Conservation (phyloP, 1,284 basidiomycete species). For the Sporisorium exsertum region DNA sequence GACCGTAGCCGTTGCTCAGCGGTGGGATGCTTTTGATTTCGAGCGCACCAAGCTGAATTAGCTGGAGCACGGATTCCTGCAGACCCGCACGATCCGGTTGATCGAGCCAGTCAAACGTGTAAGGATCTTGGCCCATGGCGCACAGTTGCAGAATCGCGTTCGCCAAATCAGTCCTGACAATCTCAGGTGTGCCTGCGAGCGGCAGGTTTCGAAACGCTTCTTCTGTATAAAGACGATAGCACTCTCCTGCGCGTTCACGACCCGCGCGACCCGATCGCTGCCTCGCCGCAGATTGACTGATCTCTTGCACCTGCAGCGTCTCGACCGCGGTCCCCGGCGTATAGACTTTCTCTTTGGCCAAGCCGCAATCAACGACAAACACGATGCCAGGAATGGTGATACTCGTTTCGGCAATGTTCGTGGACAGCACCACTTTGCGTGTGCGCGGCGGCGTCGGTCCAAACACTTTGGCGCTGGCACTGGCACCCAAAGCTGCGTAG, state of each 20-base stretch:
- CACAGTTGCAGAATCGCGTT: slow-evolving; percentile 59
- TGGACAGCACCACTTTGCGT: slow-evolving; percentile 86
- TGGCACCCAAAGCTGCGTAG: slow-evolving; percentile 66
- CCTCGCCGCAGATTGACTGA: slow-evolving; percentile 60
- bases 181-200: slow-evolving; percentile 55
- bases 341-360: slow-evolving; percentile 94
- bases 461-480: slow-evolving; percentile 59
- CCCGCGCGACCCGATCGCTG: slow-evolving; percentile 66
- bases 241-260: slow-evolving; percentile 60
- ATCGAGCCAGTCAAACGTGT: slow-evolving; percentile 65
- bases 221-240: slow-evolving; percentile 64
- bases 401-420: slow-evolving; percentile 82
- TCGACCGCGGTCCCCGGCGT: slow-evolving; percentile 58
- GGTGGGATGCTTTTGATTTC: slow-evolving; percentile 21
- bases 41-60: slow-evolving; percentile 64
- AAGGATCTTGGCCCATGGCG: slow-evolving; percentile 63
- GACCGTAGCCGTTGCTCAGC: slow-evolving; percentile 3
- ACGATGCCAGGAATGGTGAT: slow-evolving; percentile 96
- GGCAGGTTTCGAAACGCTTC: slow-evolving; percentile 47
- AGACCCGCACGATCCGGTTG: slow-evolving; percentile 49
- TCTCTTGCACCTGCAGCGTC: slow-evolving; percentile 57
- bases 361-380: slow-evolving; percentile 86
- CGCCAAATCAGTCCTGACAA: slow-evolving; percentile 60
- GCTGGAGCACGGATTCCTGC: slow-evolving; percentile 56
- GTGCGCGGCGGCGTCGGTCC: slow-evolving; percentile 75